Base-by-base conservation (phyloP, 2,329 filamentous ascomycete species). In the Orbilia javanica region DNA sequence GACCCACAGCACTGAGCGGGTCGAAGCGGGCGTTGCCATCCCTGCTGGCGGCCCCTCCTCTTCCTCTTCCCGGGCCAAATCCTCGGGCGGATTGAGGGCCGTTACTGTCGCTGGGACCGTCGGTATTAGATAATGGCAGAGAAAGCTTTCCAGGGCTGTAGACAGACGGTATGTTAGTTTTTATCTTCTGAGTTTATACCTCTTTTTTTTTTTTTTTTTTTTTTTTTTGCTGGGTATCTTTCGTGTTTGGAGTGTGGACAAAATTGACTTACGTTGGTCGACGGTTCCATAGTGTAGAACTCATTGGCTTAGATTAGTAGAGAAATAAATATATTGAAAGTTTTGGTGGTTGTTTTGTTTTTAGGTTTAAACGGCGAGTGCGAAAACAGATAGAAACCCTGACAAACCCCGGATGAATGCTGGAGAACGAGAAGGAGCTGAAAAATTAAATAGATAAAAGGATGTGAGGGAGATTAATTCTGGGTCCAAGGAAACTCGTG, bases 241-340 rank as follows among this genome's bases (percentile, higher is more conserved):
- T 34, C 13, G 7, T 27, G 36, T 42, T 13, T 2, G 13, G 5
- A 50, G 5, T 25, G 20, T 7, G 10, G 18, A 3, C 2, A 25
- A 27, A 11, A 15, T 20, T 52, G 8, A 71, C 73, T 66, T 53
- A 77, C 73, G 73, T 77, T 55, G 65, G 57, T 71, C 73, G 65
- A 52, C 73, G 65, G 55, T 66, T 71, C 73, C 73, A 77, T 77
- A 71, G 66, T 63, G 73, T 70, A 71, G 73, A 77, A 77, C 48
- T 77, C 73, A 77, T 77, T 77, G 57, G 66, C 52, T 60, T 67
- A 25, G 34, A 42, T 60, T 60, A 60, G 42, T 25, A 46, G 60
- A 31, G 29, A n/a, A 63, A 27, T 65, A 52, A 18, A 7, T 25
- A 60, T 70, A 44, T 25, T 6, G 39, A 65, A 55, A 36, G 57